Evolutionary conservation across 768 basidiomycete species (phyloP).

Genomic region (Hypholoma sublateritium): DNA sequence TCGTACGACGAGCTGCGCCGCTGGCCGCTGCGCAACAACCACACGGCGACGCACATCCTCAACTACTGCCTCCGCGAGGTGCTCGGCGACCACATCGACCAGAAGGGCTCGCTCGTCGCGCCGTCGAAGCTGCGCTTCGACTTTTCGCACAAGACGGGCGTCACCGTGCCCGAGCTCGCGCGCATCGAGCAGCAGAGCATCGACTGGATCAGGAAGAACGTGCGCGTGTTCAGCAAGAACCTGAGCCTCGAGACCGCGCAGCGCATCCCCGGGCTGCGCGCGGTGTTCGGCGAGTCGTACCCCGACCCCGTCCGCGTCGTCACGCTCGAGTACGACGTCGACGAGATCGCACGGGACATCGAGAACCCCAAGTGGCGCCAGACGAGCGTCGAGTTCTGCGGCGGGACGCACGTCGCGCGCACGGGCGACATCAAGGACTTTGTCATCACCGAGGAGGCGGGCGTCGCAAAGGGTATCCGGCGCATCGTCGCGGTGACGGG

Average conservation of each 20-base stretch:
- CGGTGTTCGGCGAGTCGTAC: conserved; percentile 97
- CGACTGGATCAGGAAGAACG: conserved; percentile 90
- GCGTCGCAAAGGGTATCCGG: conserved; percentile 97
- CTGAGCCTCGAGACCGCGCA: conserved; percentile 74
- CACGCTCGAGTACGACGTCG: conserved; percentile 81
- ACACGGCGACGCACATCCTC: conserved; percentile 97
- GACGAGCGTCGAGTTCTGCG: conserved; percentile 97
- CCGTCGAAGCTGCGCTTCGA: conserved; percentile 96
- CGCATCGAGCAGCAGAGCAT: conserved; percentile 83
- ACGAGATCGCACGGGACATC: conserved; percentile 83
- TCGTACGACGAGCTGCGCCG: conserved; percentile 96
- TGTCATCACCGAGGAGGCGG: conserved; percentile 92
- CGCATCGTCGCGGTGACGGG: conserved; percentile 94
- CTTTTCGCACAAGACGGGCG: conserved; percentile 93
- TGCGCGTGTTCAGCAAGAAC: conserved; percentile 87
- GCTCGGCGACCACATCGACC: conserved; percentile 96
- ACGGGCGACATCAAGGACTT: conserved; percentile 98
- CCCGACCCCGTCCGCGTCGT: conserved; percentile 98
- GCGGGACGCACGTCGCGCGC: conserved; percentile 96
- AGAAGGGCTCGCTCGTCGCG: conserved; percentile 96
- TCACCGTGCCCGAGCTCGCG: conserved; percentile 70
- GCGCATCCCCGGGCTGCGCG: conserved; percentile 90
- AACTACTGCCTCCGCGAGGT: conserved; percentile 92
- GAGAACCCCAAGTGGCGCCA: conserved; percentile 88
- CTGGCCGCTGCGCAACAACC: conserved; percentile 96